phyloP scores from a whole-genome alignment of 192 early-diverging fungal species.

The Umbelopsis sp. region DNA sequence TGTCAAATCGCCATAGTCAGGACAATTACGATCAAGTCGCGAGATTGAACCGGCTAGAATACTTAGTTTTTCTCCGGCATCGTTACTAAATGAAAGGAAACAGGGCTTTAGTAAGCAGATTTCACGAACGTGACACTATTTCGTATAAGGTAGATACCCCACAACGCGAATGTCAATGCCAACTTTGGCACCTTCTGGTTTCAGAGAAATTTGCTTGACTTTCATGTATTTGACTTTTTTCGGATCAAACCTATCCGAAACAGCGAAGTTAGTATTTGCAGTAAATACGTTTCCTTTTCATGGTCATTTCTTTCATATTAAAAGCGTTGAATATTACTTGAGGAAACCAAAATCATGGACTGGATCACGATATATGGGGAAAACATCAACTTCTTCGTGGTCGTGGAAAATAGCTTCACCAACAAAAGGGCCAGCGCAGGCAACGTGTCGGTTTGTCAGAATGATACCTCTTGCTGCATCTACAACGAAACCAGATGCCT shows the following conservation, averaged over 20 bases:
- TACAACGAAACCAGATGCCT: slow-evolving; percentile 85
- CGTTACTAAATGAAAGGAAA: slow-evolving; percentile 52
- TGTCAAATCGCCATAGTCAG: slow-evolving; percentile 78
- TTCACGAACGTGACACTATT: not conserved
- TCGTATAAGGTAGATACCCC: slow-evolving; percentile 16
- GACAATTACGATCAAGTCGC: slow-evolving; percentile 78
- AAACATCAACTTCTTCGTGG: slow-evolving; percentile 78
- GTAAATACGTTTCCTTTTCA: no score
- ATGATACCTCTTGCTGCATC: slow-evolving; percentile 70
- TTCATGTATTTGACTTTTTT: slow-evolving; percentile 73
- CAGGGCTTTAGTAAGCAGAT: not conserved
- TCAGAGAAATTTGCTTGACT: slow-evolving; percentile 64
- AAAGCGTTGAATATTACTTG: slow-evolving; percentile 34
- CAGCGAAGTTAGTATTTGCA: not conserved
- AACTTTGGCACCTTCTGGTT: slow-evolving; percentile 71
- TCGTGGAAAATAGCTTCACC: slow-evolving; percentile 80
- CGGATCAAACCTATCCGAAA: slow-evolving; percentile 61
- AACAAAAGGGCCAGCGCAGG: slow-evolving; percentile 81
- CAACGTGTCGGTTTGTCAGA: slow-evolving; percentile 72
- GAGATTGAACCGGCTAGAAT: slow-evolving; percentile 84
- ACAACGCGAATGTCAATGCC: slow-evolving; percentile 79
- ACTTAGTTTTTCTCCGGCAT: slow-evolving; percentile 81
- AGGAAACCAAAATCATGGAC: slow-evolving; percentile 82
- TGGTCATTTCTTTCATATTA: not conserved
- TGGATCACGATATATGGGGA: slow-evolving; percentile 70